A percentile compares a stretch with the other conserved stretches of the same genome.
Conservation (phyloP, 164 flowering plant genomes). For the Vitis vinifera region ASM3070453v1 NC_081807.1:11009501-11010000, state of each 20-base stretch:
- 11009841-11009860: slow-evolving; percentile 6
- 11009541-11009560: too few species aligned
- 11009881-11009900: background rate
- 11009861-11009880: background rate
- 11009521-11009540: too few species aligned
- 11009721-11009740: slow-evolving; percentile 17
- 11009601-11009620: too few species aligned
- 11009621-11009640: too few species aligned
- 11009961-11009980: slow-evolving; percentile 16
- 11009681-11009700: background rate
- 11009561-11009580: too few species aligned
- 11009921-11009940: background rate
- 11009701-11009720: background rate
- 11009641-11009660: too few species aligned
- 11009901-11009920: slow-evolving; percentile 10
- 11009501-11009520: too few species aligned
- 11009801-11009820: slow-evolving; percentile 22
- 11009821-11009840: slow-evolving; percentile 22
- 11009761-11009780: slow-evolving; percentile 22
- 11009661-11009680: background rate
- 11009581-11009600: too few species aligned
- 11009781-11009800: slow-evolving; percentile 15
- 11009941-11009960: slow-evolving; percentile 7
- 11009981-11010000: slow-evolving; percentile 15
- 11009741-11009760: slow-evolving; percentile 17